A percentile compares a stretch with the other conserved stretches of the same genome.
phyloP scores from a whole-genome alignment of 225 moss, liverwort and hornwort genomes.

The Sphagnum tenellum region DNA sequence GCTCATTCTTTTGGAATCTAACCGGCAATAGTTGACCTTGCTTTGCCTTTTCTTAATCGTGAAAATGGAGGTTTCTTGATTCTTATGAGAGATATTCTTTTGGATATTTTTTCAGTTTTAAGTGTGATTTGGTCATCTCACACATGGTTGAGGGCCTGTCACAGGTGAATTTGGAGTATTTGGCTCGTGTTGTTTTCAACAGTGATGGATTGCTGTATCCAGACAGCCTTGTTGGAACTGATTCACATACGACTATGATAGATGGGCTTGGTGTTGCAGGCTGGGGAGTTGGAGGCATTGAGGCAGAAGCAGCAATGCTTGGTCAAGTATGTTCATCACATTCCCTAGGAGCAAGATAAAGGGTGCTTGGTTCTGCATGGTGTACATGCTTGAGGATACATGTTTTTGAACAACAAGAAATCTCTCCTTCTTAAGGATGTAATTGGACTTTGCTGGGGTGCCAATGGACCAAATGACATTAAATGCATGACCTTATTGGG shows the following conservation, averaged over 20 bases:
- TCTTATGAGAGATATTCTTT: background rate
- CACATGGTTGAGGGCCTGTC: background rate
- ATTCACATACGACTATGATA: slow-evolving; percentile 99
- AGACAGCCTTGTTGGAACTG: slow-evolving; percentile 91
- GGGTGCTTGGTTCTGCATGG: background rate
- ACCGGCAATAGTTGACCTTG: background rate
- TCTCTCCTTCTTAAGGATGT: too few relatives aligned
- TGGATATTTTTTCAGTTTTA: background rate
- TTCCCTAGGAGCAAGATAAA: background rate
- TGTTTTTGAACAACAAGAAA: background rate
- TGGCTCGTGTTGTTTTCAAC: slow-evolving; percentile 91
- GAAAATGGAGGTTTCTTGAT: background rate
- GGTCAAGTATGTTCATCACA: slow-evolving; percentile 56
- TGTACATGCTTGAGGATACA: too few relatives aligned
- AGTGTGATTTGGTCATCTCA: background rate
- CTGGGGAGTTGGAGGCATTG: slow-evolving; percentile 99
- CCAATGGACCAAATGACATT: too few relatives aligned
- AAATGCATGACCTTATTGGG: too few relatives aligned
- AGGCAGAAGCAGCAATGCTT: slow-evolving; percentile 98
- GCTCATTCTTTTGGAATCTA: background rate
- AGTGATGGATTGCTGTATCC: slow-evolving; percentile 71
- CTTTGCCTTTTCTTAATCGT: background rate
- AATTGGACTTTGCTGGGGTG: too few relatives aligned
- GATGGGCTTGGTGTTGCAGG: slow-evolving; percentile 98
- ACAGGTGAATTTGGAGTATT: slow-evolving; percentile 94